Evolutionary conservation across 192 early-diverging fungal species (phyloP), one percentile per base, ranked within the genome.

Genomic region (Cladochytrium replicatum): DNA sequence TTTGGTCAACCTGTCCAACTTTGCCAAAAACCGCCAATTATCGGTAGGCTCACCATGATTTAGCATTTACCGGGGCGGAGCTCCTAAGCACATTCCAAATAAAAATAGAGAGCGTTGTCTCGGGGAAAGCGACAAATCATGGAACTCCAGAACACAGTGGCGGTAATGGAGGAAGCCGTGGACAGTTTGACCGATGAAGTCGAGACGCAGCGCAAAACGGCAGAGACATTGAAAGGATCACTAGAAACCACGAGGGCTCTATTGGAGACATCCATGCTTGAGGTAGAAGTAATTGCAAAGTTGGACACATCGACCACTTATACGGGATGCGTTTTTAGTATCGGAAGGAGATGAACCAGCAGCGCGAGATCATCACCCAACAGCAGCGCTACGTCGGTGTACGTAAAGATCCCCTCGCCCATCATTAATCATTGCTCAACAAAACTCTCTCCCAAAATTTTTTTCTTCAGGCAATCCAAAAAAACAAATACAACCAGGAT

Each of bases 1-100:
- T 43, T 29, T 69, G 23, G 55, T 56, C 13, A 65, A 69, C 41
- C 55, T 69, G 8, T 52, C 59, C 54, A 69, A 69, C 38, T 67
- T 61, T 22, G 63, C 67, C 8, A 60, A 61, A 43, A 66, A 54
- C 17, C 57, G 59, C 9, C 41, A 46, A 5, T 41, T 69, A 32
- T 17, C 13, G 17, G 34, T 37, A 37, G 17, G 13, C n/a, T n/a
- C n/a, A n/a, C n/a, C n/a, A n/a, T n/a, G n/a, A n/a, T n/a, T n/a
- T n/a, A n/a, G n/a, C n/a, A n/a, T n/a, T n/a, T n/a, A n/a, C n/a
- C n/a, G n/a, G n/a, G n/a, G n/a, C n/a, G n/a, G n/a, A n/a, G n/a
- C n/a, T n/a, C n/a, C n/a, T n/a, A n/a, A n/a, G 13, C 17, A 37
- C 13, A 37, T 37, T 37, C 34, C 17, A 13, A 13, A 13, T 37